Percentiles rank a stretch among this genome's conserved stretches.
Conservation (phyloP, 2,329 filamentous ascomycete species). For the Hawksworthiomyces lignivorus region DNA sequence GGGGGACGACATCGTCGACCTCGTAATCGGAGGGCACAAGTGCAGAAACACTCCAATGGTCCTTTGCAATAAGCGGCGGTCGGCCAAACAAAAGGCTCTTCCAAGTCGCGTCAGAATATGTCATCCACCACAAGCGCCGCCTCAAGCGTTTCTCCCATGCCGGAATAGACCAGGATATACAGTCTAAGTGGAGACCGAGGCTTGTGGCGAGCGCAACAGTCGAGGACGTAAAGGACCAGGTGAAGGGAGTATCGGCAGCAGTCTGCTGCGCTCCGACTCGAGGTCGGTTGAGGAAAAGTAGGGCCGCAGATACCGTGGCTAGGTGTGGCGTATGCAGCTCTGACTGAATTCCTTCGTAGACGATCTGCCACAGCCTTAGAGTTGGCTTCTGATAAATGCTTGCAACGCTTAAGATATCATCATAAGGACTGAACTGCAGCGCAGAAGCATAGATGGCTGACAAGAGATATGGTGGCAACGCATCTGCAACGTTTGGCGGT, state of each 20-base stretch:
- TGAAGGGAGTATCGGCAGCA: background rate
- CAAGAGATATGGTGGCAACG: conserved; percentile 19
- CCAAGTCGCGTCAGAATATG: background rate
- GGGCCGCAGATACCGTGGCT: background rate
- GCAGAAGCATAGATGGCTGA: background rate
- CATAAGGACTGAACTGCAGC: too few relatives aligned
- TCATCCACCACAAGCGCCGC: background rate
- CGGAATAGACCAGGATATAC: background rate
- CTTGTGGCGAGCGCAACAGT: background rate
- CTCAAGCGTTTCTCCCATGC: conserved; percentile 2
- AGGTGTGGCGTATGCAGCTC: background rate
- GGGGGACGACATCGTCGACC: too few relatives aligned
- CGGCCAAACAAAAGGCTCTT: conserved; percentile 1
- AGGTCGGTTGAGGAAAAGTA: too few relatives aligned
- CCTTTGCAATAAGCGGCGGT: background rate
- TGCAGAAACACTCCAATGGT: conserved; percentile 2
- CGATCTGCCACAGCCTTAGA: background rate
- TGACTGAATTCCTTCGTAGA: background rate
- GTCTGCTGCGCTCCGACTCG: background rate
- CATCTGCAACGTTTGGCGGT: background rate
- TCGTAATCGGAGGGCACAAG: too few relatives aligned
- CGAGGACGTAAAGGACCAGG: background rate
- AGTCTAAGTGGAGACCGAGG: background rate
- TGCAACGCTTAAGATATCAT: too few relatives aligned
- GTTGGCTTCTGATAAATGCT: background rate